Percentiles rank a stretch among this genome's conserved stretches.
These are phyloP conservation scores for Pseudopithomyces maydicus DNA, from an alignment of 2,329 filamentous ascomycete species.

Conservation along the genomic window DNA sequence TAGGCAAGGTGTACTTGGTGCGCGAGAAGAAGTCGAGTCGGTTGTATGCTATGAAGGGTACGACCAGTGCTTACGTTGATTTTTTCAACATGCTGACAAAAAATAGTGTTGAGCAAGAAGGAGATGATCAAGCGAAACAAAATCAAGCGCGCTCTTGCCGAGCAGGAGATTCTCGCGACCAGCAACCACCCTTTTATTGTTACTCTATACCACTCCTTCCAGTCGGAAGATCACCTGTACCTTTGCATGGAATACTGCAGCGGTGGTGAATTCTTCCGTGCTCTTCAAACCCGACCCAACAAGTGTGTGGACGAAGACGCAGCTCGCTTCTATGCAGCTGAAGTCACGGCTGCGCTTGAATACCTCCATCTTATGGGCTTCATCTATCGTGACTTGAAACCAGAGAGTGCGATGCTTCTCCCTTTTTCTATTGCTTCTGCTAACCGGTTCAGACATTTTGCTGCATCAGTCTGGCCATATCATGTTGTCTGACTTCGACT, in stretches of 20 bases:
- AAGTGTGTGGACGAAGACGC: conserved; percentile 98
- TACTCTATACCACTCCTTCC: conserved; percentile 97
- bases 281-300: conserved; percentile 91
- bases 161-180: conserved; percentile 96
- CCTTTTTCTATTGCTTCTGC: conserved; percentile 20
- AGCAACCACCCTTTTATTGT: conserved; percentile 99
- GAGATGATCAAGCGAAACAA: conserved; percentile 99
- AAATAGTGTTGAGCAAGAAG: conserved; percentile 92
- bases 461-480: conserved; percentile 99
- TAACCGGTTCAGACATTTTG: conserved; percentile 75
- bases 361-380: conserved; percentile 99
- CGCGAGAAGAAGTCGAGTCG: conserved; percentile 96
- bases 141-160: conserved; percentile 96
- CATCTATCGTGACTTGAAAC: conserved; percentile 97
- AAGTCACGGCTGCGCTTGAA: conserved; percentile 94
- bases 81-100: conserved; percentile 29
- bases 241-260: conserved; percentile 99
- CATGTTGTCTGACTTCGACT: conserved; percentile 98
- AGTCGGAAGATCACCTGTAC: conserved; percentile 97
- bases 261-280: conserved; percentile 96
- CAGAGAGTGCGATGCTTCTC: conserved; percentile 73
- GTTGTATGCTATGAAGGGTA: conserved; percentile 98
- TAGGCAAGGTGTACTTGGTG: conserved; percentile 97
- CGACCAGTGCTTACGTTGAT: conserved; percentile 27
- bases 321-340: conserved; percentile 94